Evolutionary conservation across 345 rosid species (phyloP).

Genomic region (Eutrema japonicum): DNA sequence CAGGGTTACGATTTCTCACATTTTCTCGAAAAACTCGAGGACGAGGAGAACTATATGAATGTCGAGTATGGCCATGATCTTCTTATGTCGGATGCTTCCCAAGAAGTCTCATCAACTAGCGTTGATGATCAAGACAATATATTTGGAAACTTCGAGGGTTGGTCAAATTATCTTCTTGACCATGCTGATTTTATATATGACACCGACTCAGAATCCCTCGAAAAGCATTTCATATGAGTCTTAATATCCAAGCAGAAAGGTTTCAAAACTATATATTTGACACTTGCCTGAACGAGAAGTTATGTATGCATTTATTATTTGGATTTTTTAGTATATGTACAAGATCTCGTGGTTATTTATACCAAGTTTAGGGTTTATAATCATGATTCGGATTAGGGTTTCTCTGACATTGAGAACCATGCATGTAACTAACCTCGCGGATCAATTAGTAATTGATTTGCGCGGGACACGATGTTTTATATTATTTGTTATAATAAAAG

Average conservation of each 20-base stretch:
- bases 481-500: not conserved
- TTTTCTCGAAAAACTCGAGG: constrained; percentile 33
- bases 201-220: constrained; percentile 37
- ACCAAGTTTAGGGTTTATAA: constrained; percentile 19
- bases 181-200: constrained; percentile 28
- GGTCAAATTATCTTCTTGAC: constrained; percentile 41
- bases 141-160: constrained; percentile 32
- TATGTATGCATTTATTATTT: constrained; percentile 14
- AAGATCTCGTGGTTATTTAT: not conserved
- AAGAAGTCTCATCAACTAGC: constrained; percentile 46
- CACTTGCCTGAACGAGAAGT: constrained; percentile 7
- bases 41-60: constrained; percentile 33
- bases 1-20: constrained; percentile 34
- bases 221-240: constrained; percentile 24
- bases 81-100: constrained; percentile 39
- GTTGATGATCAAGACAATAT: constrained; percentile 42
- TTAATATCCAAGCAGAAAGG: constrained; percentile 26
- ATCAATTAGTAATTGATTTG: constrained; percentile 36
- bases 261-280: constrained; percentile 1
- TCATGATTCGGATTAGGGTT: constrained; percentile 8
- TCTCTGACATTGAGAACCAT: constrained; percentile 21
- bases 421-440: constrained; percentile 30
- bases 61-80: constrained; percentile 21
- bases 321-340: constrained; percentile 26
- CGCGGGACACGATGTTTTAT: constrained; percentile 9